These are phyloP conservation scores for Agrostemma githago DNA, from an alignment of 148 eudicot species.

Conservation along the genomic window DNA sequence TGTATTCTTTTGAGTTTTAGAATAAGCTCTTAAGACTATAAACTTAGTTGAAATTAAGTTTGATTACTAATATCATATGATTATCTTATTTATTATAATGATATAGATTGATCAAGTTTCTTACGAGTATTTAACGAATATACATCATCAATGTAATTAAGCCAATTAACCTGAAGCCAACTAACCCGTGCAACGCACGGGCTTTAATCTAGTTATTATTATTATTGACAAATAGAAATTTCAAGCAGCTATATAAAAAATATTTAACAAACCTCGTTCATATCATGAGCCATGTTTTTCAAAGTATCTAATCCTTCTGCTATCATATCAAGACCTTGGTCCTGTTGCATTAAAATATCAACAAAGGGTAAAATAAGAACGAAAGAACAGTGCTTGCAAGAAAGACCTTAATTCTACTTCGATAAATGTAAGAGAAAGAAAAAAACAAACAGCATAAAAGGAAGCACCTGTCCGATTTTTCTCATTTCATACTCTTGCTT, in stretches of 20 bases:
- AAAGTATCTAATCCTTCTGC: conserved; percentile 93
- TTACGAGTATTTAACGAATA: too few relatives aligned
- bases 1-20: too few relatives aligned
- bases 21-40: too few relatives aligned
- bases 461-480: conserved; percentile 73
- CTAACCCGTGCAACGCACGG: too few relatives aligned
- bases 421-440: not conserved
- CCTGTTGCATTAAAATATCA: conserved; percentile 40
- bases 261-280: conserved; percentile 83
- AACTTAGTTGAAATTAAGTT: too few relatives aligned
- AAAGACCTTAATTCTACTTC: not conserved
- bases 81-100: too few relatives aligned
- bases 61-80: too few relatives aligned
- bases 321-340: conserved; percentile 91
- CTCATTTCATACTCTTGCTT: conserved; percentile 93
- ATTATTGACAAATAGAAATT: not conserved
- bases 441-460: not conserved
- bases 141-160: too few relatives aligned
- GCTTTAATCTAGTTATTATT: too few relatives aligned
- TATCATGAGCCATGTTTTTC: conserved; percentile 91
- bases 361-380: not conserved
- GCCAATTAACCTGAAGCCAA: too few relatives aligned
- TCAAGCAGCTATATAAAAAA: not conserved
- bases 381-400: conserved; percentile 2
- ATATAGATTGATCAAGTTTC: too few relatives aligned